Evolutionary conservation across 768 basidiomycete species (phyloP).

Genomic region (Russula foetens): DNA sequence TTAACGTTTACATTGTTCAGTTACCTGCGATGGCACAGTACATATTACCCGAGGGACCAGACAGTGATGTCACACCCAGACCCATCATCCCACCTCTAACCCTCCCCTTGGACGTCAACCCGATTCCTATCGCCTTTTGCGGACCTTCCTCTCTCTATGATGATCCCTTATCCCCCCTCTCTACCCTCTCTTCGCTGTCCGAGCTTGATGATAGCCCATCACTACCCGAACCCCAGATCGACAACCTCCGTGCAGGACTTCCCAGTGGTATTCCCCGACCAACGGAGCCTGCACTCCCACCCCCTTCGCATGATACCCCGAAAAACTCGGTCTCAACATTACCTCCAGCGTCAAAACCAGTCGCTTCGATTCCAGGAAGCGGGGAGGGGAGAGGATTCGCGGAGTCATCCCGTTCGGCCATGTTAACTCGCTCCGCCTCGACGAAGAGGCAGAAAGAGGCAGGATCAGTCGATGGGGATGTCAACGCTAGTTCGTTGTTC

Average conservation of each 20-base stretch:
- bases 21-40: neutral
- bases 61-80: conserved; percentile 5
- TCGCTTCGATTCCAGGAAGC: neutral
- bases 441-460: conserved; percentile 1
- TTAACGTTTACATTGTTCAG: neutral
- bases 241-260: neutral
- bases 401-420: neutral
- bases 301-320: neutral
- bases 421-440: conserved; percentile 14
- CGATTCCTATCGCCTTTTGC: neutral
- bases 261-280: neutral
- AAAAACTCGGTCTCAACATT: neutral
- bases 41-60: neutral
- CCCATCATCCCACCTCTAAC: neutral
- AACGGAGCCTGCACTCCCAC: neutral
- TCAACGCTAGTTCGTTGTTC: conserved; percentile 3
- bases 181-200: conserved; percentile 10
- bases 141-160: neutral
- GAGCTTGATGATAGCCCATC: neutral
- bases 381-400: neutral
- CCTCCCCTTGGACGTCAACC: neutral
- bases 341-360: neutral
- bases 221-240: neutral
- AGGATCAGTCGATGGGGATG: neutral
- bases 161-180: conserved; percentile 12